These are phyloP conservation scores for Rhynchospora pubera DNA, from an alignment of 176 grass and related monocot species.

Conservation along the genomic window DNA sequence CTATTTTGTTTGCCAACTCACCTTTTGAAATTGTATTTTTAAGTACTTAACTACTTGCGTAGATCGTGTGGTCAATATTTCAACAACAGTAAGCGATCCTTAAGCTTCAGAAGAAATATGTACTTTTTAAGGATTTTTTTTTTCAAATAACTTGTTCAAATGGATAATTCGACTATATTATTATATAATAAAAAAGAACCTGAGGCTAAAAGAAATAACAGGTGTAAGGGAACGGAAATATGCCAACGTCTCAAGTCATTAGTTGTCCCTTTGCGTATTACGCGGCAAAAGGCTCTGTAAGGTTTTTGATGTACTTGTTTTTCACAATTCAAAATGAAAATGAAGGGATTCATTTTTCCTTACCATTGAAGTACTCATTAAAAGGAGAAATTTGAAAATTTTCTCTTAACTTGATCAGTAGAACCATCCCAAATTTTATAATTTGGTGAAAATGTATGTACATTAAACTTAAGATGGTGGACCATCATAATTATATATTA, in stretches of 20 bases:
- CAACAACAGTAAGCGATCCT: background rate
- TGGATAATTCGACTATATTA: background rate
- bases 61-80: background rate
- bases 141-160: background rate
- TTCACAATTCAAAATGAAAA: background rate
- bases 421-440: background rate
- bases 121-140: background rate
- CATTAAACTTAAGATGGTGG: background rate
- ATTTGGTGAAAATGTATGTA: background rate
- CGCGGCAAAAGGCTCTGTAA: background rate
- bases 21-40: background rate
- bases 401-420: background rate
- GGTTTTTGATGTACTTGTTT: background rate
- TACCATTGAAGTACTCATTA: background rate
- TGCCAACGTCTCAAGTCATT: background rate
- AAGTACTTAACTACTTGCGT: background rate
- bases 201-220: constrained; percentile 19
- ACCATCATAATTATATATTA: no score
- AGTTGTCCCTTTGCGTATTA: background rate
- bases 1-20: background rate
- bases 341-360: background rate
- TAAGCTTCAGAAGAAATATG: background rate
- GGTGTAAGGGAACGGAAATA: background rate
- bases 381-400: background rate
- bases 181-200: background rate